Base-by-base conservation (phyloP, 805 yeast species). In the Clavispora fructus region DNA sequence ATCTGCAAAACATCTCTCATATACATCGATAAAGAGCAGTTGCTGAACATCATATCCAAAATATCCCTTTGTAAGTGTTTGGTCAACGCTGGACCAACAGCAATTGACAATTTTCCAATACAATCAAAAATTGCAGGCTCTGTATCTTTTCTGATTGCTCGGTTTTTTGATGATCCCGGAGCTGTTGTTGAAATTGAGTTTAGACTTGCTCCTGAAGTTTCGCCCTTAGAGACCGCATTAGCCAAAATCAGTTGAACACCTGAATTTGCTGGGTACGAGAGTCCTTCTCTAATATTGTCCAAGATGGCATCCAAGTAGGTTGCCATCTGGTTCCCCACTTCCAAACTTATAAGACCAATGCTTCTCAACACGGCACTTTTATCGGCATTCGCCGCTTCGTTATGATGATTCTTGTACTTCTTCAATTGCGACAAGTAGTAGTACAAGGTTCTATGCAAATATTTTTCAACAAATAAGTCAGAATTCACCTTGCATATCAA, bases 61-160 rank as follows among this genome's bases (percentile, higher is more conserved):
- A 92, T 75, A 57, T 88, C 95, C 50, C 84, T 78, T 52, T 89
- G 91, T 45, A 94, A 68, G 61, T 88, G 90, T 59, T 92, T 94
- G 0, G 97, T 87, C 46, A 92, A 71, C 0, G 96, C 95, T 11
- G 96, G 95, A 0, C 97, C 97, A 13, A 92, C 88, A 0, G 98
- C 92, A 25, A 77, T 76, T 0, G 97, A 91, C 32, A 94, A 68
- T 65, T 88, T 86, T 0, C 95, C 88, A 39, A 92, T 75, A 61
- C 98, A 94, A 55, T 86, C 87, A 58, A 91, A 92, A 17, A 92
- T 79, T 1, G 96, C 90, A 0, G 87, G 85, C 53, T 88, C 95
- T 39, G 85, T 81, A 41, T 85, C 90, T 58, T 81, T 84, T 48
- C 91, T 75, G 27, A 68, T 61, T 2, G 74, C 64, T 51, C 81